phyloP scores from a whole-genome alignment of 805 yeast species.

The Lipomyces oligophaga region DNA sequence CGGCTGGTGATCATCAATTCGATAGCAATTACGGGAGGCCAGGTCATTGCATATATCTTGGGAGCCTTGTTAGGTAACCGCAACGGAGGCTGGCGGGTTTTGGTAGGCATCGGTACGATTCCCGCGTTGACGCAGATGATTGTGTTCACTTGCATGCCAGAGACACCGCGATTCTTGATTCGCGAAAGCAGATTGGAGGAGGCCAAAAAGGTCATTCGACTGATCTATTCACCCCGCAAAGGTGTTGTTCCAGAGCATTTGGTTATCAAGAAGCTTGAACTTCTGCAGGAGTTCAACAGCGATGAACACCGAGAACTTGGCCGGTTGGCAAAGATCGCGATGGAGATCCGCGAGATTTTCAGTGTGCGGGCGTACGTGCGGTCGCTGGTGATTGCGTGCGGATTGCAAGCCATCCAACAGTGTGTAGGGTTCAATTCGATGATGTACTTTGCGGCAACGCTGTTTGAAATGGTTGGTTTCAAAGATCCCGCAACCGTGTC shows the following conservation, averaged over 20 bases:
- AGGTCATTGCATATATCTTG: constrained; percentile 85
- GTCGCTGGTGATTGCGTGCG: constrained; percentile 86
- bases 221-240: constrained; percentile 45
- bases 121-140: constrained; percentile 81
- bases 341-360: constrained; percentile 36
- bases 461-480: constrained; percentile 88
- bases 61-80: constrained; percentile 80
- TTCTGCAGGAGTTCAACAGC: constrained; percentile 48
- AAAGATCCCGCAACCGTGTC: constrained; percentile 89
- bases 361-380: constrained; percentile 60
- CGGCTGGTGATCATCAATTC: constrained; percentile 85
- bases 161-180: constrained; percentile 87
- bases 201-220: constrained; percentile 64
- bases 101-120: constrained; percentile 84
- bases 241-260: constrained; percentile 57
- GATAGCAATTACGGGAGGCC: constrained; percentile 91
- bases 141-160: constrained; percentile 83
- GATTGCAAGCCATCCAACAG: constrained; percentile 93
- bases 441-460: constrained; percentile 91
- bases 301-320: constrained; percentile 25
- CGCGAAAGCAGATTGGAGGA: constrained; percentile 60
- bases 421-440: constrained; percentile 94
- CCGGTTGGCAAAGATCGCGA: constrained; percentile 30
- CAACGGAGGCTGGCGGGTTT: constrained; percentile 84
- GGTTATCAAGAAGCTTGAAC: constrained; percentile 56